These are phyloP conservation scores for Dryadomyces quercus-mongolicae DNA, from an alignment of 2,329 filamentous ascomycete species.

Conservation along the genomic window DNA sequence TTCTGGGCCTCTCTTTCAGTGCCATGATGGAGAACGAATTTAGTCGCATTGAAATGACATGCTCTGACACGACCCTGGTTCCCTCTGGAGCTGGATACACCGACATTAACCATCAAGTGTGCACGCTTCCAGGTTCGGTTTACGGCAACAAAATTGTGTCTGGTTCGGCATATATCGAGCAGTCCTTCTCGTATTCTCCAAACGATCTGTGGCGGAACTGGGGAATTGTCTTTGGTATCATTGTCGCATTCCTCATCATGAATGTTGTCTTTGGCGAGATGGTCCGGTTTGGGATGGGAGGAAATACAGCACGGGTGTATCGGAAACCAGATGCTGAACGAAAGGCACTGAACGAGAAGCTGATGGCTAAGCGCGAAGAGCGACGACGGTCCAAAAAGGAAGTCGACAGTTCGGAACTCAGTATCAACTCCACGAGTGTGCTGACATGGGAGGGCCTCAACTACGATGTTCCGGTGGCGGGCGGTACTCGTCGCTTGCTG, in stretches of 20 bases:
- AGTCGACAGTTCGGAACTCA: slow-evolving; percentile 35
- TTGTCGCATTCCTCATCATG: slow-evolving; percentile 60
- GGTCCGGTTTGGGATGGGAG: slow-evolving; percentile 65
- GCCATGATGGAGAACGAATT: slow-evolving; percentile 85
- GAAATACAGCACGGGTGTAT: slow-evolving; percentile 71
- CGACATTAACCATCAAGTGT: slow-evolving; percentile 65
- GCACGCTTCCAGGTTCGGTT: slow-evolving; percentile 62
- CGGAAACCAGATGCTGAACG: slow-evolving; percentile 57
- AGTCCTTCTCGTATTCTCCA: slow-evolving; percentile 54
- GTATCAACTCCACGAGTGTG: slow-evolving; percentile 49
- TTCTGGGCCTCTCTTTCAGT: slow-evolving; percentile 60
- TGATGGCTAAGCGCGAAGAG: slow-evolving; percentile 46
- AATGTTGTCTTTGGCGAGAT: slow-evolving; percentile 72
- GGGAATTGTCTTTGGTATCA: slow-evolving; percentile 66
- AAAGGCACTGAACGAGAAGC: slow-evolving; percentile 50
- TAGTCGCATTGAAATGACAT: slow-evolving; percentile 53
- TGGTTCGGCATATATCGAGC: slow-evolving; percentile 56
- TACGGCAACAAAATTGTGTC: slow-evolving; percentile 52
- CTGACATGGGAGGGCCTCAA: slow-evolving; percentile 80
- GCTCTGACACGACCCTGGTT: slow-evolving; percentile 54
- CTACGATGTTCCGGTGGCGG: slow-evolving; percentile 56
- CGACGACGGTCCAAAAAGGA: slow-evolving; percentile 35
- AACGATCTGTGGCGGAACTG: slow-evolving; percentile 71
- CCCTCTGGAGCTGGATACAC: slow-evolving; percentile 59
- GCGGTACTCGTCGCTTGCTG: slow-evolving; percentile 42